Base-by-base conservation (phyloP, 2,329 filamentous ascomycete species). In the Moelleriella libera region DNA sequence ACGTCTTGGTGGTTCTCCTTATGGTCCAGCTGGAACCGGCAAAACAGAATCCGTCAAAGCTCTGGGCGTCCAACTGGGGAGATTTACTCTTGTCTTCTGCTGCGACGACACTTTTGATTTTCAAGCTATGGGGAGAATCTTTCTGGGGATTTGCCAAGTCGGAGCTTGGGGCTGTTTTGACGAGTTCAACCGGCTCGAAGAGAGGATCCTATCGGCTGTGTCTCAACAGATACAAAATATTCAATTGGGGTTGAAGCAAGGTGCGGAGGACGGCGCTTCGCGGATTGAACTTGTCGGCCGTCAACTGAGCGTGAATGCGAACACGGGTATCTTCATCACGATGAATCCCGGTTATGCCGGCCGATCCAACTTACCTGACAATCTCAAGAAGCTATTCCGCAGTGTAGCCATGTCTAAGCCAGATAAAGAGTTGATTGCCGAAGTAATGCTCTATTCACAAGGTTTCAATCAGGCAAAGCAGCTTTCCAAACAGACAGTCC, bases 141-240 rank as follows among this genome's bases (percentile, higher is more conserved):
- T 99, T 76, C 75, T 98, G 37, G 92, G 92, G 75, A 94, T 99
- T 52, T 98, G 94, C 63, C 92, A 98, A 64, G 92, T 99, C 44
- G 92, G 92, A 63, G 92, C 92, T 5, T 99, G 92, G 92, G 94
- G 94, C 58, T 99, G 92, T 71, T 99, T 99, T 66, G 92, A 99
- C 60, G 92, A 99, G 70, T 99, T 99, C 74, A 99, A 99, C 67
- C 86, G 92, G 76, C 74, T 99, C 21, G 92, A 99, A 60, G 92
- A 99, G 69, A 82, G 92, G 53, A 99, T 99, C 51, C 68, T 99
- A 51, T 98, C 94, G 43, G 92, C 92, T 14, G 94, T 99, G 12
- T 98, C 94, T 21, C 92, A 99, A 64, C 94, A 98, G 63, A 94
- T 99, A 47, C 92, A 99, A 61, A 98, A 99, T 61, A 99, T 99